Percentiles rank a stretch among this genome's conserved stretches.
phyloP scores from a whole-genome alignment of 2,329 filamentous ascomycete genomes.

The Gyromitra esculenta region DNA sequence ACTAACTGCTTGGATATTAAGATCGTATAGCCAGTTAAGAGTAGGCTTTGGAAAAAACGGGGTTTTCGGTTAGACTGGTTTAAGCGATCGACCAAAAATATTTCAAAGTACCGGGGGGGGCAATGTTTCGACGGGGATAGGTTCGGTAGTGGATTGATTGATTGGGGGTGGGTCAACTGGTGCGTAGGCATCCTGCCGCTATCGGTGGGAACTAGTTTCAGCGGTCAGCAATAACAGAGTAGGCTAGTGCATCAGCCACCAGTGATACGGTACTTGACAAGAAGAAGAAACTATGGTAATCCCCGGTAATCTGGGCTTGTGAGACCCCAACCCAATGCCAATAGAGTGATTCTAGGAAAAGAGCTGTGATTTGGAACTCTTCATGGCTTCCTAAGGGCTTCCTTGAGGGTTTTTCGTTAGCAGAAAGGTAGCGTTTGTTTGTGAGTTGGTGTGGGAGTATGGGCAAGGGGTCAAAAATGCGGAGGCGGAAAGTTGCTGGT shows the following conservation, averaged over 20 bases:
- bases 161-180: constrained; percentile 29
- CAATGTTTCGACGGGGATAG: constrained; percentile 49
- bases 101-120: constrained; percentile 42
- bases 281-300: constrained; percentile 27
- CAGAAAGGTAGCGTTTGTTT: constrained; percentile 13
- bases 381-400: constrained; percentile 33
- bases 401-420: constrained; percentile 7
- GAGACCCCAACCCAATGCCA: constrained; percentile 26
- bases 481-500: constrained; percentile 48
- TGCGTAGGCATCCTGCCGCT: constrained; percentile 36
- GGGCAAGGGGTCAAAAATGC: constrained; percentile 41
- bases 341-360: constrained; percentile 23
- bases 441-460: constrained; percentile 30
- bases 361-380: constrained; percentile 23
- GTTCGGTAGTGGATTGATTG: constrained; percentile 45
- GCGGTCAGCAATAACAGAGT: constrained; percentile 31
- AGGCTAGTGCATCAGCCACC: constrained; percentile 35
- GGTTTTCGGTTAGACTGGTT: constrained; percentile 50
- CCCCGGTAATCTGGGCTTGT: constrained; percentile 41
- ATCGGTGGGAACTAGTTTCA: constrained; percentile 13
- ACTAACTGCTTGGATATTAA: constrained; percentile 35
- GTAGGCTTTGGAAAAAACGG: constrained; percentile 21
- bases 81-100: constrained; percentile 49
- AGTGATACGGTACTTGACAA: constrained; percentile 34
- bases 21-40: constrained; percentile 27